Conservation (phyloP, 306 rosid species). For the Albizia julibrissin region DNA sequence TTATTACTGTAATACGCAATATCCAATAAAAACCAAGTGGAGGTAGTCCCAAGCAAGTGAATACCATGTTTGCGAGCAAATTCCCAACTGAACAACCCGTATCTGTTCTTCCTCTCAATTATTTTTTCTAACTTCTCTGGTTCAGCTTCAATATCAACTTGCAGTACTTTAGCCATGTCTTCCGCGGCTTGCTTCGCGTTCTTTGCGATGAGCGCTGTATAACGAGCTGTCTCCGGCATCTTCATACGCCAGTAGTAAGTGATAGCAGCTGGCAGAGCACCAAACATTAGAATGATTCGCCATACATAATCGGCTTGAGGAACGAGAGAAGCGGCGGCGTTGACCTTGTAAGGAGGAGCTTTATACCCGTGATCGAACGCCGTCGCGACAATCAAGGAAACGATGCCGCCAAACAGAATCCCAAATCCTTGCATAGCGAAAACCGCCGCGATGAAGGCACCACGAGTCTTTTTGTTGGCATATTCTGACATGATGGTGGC, state of each 20-base stretch:
- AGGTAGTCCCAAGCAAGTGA: not conserved
- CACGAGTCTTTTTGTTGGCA: not conserved
- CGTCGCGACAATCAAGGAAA: not conserved
- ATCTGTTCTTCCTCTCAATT: not conserved
- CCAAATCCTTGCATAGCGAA: not conserved
- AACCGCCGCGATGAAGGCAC: not conserved
- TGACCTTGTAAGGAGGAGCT: conserved; percentile 26
- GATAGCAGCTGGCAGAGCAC: conserved; percentile 23
- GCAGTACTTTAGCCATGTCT: conserved; percentile 57
- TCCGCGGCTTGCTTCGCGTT: conserved; percentile 49
- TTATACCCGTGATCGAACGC: conserved; percentile 34
- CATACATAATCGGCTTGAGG: conserved; percentile 47
- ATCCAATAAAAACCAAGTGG: not conserved
- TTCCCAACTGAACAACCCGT: conserved; percentile 44
- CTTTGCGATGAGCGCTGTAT: conserved; percentile 53
- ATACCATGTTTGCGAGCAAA: conserved; percentile 43
- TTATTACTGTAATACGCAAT: conserved; percentile 1
- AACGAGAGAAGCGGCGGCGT: conserved; percentile 24
- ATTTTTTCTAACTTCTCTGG: conserved; percentile 29
- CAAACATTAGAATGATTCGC: conserved; percentile 49
- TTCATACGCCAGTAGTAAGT: conserved; percentile 72
- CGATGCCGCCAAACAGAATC: not conserved
- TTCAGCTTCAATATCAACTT: conserved; percentile 44
- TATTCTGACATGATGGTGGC: not conserved
- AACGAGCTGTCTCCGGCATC: conserved; percentile 65